Percentiles rank a stretch among this genome's conserved stretches.
Conservation (phyloP, 1,284 basidiomycete species). For the Albatrellus sp. region DNA sequence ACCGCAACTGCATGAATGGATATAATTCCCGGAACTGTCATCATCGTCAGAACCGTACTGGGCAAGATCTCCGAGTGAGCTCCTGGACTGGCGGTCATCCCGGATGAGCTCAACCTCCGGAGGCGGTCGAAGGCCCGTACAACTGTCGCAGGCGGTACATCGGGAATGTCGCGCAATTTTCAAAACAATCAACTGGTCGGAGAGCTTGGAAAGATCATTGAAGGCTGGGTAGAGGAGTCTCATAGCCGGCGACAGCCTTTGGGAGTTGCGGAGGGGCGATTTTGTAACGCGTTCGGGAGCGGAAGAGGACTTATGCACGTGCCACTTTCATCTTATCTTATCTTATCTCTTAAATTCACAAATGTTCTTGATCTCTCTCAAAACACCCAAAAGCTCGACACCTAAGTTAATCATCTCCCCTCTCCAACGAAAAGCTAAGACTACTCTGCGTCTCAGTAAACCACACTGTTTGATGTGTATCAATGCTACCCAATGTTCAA, state of each 20-base stretch:
- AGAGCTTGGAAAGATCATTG: constrained; percentile 32
- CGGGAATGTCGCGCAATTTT: constrained; percentile 67
- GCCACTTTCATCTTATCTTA: too few relatives aligned
- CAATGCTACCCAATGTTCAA: too few relatives aligned
- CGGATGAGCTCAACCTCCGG: constrained; percentile 40
- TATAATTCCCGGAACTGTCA: constrained; percentile 29
- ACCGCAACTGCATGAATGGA: constrained; percentile 63
- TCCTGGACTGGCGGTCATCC: constrained; percentile 35
- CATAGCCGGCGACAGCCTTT: constrained; percentile 22
- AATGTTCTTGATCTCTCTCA: too few relatives aligned
- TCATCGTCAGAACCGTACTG: constrained; percentile 61
- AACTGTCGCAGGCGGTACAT: constrained; percentile 48
- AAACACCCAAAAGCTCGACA: too few relatives aligned
- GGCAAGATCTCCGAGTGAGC: constrained; percentile 36
- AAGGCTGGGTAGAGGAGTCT: constrained; percentile 54
- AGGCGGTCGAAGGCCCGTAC: constrained; percentile 59
- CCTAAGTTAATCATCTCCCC: too few relatives aligned
- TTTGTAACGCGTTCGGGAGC: too few relatives aligned
- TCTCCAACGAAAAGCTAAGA: too few relatives aligned
- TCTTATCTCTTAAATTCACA: too few relatives aligned
- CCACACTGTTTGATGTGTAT: too few relatives aligned
- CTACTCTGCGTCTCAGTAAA: too few relatives aligned
- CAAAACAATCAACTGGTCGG: constrained; percentile 37
- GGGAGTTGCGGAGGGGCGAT: too few relatives aligned
- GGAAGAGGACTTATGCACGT: too few relatives aligned